Evolutionary conservation across 257 asterid genomes (phyloP), one percentile per base, ranked within the genome.

Genomic region (Solanum arcanum): DNA sequence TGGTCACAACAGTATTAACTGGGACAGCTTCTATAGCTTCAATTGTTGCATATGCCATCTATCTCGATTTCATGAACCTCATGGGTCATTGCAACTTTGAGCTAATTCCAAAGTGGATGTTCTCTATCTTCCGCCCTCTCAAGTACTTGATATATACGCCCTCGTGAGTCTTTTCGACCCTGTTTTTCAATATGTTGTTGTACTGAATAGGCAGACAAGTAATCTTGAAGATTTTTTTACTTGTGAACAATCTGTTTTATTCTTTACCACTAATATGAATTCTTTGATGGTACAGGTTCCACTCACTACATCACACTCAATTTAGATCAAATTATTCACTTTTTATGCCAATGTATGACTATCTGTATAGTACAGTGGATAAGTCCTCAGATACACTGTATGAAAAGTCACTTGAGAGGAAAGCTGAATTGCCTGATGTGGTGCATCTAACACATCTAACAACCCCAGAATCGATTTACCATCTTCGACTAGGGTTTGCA

Each of bases 81-180:
- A 86, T 94, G 94, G 95, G 97, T 0, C 95, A 23, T 31, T 42
- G 25, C 83, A 77, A 77, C n/a, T 77, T 77, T 77, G 97, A 94
- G 90, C 86, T 91, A 83, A 83, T 94, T 78, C 97, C 97, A 0
- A 89, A 59, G 41, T 87, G 91, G 86, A 27, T 93, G 59, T 94
- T 96, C 92, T 90, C 96, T 64, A 4, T 92, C 3, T 94, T 94
- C 16, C 99, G 98, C 7, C 98, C 98, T 39, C 97, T 96, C 94
- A 95, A 96, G 91, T 96, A 94, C 90, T 91, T 96, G 70, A 90
- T 92, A 91, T 56, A 94, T 44, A 94, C 97, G 1, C 96, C 97
- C 69, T 87, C 97, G 95, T 94, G 88, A 93, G 97, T 93, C n/a
- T 33, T 31, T 68, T n/a, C n/a, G 1, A 7, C 59, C 35, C 62